These are phyloP conservation scores for Podaxis sp. DNA, from an alignment of 768 basidiomycete genomes.

Conservation along the genomic window DNA sequence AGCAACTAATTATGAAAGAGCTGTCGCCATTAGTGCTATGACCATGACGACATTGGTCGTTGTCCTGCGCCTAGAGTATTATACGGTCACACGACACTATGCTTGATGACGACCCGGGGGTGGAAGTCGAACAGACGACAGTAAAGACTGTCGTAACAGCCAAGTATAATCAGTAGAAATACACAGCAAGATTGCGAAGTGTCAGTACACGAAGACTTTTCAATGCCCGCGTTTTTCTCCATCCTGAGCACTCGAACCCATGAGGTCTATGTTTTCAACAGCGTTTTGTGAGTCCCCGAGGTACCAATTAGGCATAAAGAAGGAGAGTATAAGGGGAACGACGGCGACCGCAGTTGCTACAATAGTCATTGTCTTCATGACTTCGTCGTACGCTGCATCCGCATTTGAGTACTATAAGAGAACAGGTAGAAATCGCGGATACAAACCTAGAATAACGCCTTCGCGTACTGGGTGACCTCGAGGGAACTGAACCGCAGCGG, in stretches of 20 bases:
- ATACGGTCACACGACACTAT: too few species aligned
- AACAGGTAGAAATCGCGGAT: neutral
- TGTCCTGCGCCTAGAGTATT: too few species aligned
- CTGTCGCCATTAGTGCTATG: too few species aligned
- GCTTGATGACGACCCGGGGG: too few species aligned
- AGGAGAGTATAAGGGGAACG: conserved; percentile 55
- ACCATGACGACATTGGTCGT: too few species aligned
- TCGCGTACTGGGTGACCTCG: conserved; percentile 58
- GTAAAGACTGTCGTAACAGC: too few species aligned
- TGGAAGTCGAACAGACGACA: too few species aligned
- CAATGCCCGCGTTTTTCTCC: too few species aligned
- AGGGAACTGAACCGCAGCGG: conserved; percentile 46
- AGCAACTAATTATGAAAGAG: too few species aligned
- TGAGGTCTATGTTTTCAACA: conserved; percentile 44
- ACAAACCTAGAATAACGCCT: conserved; percentile 59
- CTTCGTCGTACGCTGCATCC: conserved; percentile 48
- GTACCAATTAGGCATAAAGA: conserved; percentile 65
- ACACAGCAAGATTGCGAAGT: too few species aligned
- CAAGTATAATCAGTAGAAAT: too few species aligned
- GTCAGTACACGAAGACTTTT: too few species aligned
- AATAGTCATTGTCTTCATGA: conserved; percentile 57
- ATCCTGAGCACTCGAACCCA: conserved; percentile 18
- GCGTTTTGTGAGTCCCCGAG: conserved; percentile 75
- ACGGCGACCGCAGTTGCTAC: conserved; percentile 53
- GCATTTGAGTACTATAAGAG: neutral